phyloP scores from a whole-genome alignment of 140 eudicot species.

The Flaveria floridana region DNA sequence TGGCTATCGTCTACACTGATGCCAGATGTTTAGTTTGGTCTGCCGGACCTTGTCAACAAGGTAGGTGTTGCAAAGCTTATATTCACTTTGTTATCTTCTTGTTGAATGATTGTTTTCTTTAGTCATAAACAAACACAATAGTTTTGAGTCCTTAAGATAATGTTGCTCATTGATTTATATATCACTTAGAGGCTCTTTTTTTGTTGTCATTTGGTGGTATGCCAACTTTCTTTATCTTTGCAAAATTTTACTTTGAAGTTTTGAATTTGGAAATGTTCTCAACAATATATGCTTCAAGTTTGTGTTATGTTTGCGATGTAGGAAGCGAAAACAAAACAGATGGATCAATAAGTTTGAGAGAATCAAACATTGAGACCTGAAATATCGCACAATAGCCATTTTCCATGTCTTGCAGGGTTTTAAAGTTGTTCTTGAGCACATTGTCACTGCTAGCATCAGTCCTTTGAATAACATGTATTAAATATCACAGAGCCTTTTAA shows the following conservation, averaged over 20 bases:
- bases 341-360: background rate
- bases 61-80: constrained; percentile 24
- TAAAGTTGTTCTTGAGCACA: background rate
- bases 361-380: background rate
- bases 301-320: constrained; percentile 1
- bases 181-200: constrained; percentile 26
- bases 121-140: constrained; percentile 28
- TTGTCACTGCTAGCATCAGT: background rate
- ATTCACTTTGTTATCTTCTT: constrained; percentile 19
- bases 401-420: background rate
- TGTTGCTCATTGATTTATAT: constrained; percentile 24
- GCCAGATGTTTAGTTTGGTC: constrained; percentile 6
- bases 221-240: background rate
- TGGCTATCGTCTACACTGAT: constrained; percentile 21
- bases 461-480: background rate
- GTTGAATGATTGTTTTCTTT: constrained; percentile 29
- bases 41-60: constrained; percentile 25
- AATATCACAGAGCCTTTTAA: background rate
- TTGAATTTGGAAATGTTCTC: constrained; percentile 1
- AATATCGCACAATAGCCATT: background rate
- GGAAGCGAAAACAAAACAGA: constrained; percentile 3
- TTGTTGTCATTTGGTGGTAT: constrained; percentile 23
- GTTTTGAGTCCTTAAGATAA: constrained; percentile 22
- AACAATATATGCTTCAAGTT: background rate
- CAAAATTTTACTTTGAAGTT: background rate